Conservation (phyloP, 1,284 basidiomycete genomes). For the Trametes hirsuta region DNA sequence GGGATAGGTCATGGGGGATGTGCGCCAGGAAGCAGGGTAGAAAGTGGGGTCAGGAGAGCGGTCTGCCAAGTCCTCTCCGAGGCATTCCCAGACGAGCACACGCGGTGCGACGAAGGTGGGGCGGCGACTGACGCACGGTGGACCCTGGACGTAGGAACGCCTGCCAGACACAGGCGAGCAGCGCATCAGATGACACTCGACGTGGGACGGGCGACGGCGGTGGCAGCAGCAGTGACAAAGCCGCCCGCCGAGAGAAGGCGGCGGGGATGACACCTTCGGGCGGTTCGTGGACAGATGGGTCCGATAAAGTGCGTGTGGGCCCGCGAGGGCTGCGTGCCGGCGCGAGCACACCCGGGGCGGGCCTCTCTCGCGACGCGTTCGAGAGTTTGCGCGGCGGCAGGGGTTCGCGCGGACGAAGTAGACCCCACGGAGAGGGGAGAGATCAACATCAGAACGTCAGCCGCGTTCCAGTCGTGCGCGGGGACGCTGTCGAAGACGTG, state of each 20-base stretch:
- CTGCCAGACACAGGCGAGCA: conserved; percentile 17
- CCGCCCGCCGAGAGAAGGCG: conserved; percentile 17
- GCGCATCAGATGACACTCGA: conserved; percentile 25
- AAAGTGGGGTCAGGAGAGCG: conserved; percentile 4
- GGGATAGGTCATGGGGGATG: not conserved
- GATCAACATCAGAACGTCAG: conserved; percentile 17
- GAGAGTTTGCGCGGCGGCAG: conserved; percentile 4
- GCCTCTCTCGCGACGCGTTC: conserved; percentile 1
- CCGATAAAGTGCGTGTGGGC: conserved; percentile 21
- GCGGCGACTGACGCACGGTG: conserved; percentile 8
- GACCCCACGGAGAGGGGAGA: conserved; percentile 9
- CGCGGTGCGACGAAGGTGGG: conserved; percentile 2
- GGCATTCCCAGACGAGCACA: conserved; percentile 15
- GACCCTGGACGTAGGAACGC: conserved; percentile 24
- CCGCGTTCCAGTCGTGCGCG: conserved; percentile 3
- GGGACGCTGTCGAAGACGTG: not conserved
- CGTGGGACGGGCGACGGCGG: conserved; percentile 20
- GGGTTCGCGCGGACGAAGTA: conserved; percentile 19
- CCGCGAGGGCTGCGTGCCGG: conserved; percentile 10
- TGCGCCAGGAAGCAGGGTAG: not conserved
- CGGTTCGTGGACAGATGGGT: conserved; percentile 20
- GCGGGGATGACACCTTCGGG: conserved; percentile 21
- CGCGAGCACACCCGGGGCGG: conserved; percentile 1
- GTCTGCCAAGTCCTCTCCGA: conserved; percentile 6
- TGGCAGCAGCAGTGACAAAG: conserved; percentile 6